phyloP scores from a whole-genome alignment of 2,329 filamentous ascomycete genomes.

The Huntiella abstrusa region DNA sequence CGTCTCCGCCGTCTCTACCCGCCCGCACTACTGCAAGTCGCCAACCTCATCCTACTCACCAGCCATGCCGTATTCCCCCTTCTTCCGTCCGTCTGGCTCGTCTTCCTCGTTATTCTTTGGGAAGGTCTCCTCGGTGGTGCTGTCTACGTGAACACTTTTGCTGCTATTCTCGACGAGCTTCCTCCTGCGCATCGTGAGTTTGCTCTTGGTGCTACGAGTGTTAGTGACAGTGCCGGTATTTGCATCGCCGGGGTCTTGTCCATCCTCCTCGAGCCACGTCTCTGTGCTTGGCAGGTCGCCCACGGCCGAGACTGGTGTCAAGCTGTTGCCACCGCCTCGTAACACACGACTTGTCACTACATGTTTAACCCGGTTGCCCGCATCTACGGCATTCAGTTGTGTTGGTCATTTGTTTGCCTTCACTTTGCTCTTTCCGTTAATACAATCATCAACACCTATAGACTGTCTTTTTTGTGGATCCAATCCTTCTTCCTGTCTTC shows the following conservation, averaged over 20 bases:
- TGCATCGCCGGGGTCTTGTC: conserved; percentile 72
- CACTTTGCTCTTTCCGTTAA: too few species aligned
- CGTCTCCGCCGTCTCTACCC: conserved; percentile 66
- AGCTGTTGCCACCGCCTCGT: too few species aligned
- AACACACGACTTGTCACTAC: too few species aligned
- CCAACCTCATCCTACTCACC: conserved; percentile 55
- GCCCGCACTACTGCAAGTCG: conserved; percentile 63
- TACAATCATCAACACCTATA: too few species aligned
- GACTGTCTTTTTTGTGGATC: too few species aligned
- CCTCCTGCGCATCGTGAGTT: conserved; percentile 69
- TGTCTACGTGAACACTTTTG: conserved; percentile 93
- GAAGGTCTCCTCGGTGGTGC: conserved; percentile 78
- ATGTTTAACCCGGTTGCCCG: too few species aligned
- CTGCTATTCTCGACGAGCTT: conserved; percentile 75
- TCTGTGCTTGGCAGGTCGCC: conserved; percentile 73
- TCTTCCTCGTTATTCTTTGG: conserved; percentile 80
- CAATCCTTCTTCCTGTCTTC: too few species aligned
- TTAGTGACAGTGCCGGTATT: conserved; percentile 82
- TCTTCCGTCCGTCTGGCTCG: conserved; percentile 67
- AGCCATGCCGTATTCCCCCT: conserved; percentile 64
- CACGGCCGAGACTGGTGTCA: conserved; percentile 59
- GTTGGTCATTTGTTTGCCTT: neutral
- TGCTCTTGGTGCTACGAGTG: conserved; percentile 71
- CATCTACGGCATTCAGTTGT: neutral
- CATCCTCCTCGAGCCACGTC: conserved; percentile 60